phyloP scores from a whole-genome alignment of 2,329 filamentous ascomycete species.

The Pseudocercospora fuligena region DNA sequence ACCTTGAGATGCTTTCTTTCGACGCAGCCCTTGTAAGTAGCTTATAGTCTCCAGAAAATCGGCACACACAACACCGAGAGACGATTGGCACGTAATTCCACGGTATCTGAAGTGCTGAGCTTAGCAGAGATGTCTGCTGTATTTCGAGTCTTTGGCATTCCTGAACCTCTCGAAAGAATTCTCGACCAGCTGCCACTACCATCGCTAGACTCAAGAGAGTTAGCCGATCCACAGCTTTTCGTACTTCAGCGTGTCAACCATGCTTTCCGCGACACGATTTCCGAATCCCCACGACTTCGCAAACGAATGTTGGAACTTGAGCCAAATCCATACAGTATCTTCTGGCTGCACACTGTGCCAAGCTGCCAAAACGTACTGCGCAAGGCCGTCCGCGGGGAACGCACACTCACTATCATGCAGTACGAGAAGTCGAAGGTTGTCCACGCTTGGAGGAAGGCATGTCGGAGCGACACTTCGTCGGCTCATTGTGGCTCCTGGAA shows the following conservation, averaged over 20 bases:
- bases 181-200: background rate
- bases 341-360: background rate
- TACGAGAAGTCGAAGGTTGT: too few relatives aligned
- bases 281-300: background rate
- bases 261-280: background rate
- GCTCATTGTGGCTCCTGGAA: too few relatives aligned
- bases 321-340: background rate
- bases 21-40: too few relatives aligned
- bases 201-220: background rate
- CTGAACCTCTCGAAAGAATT: conserved; percentile 4
- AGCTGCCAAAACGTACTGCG: too few relatives aligned
- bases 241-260: conserved; percentile 5
- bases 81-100: too few relatives aligned
- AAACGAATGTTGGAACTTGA: background rate
- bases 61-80: too few relatives aligned
- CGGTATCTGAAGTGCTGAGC: background rate
- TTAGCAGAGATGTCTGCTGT: background rate
- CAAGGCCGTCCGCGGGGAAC: too few relatives aligned
- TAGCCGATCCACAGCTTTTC: background rate
- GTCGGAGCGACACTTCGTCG: too few relatives aligned
- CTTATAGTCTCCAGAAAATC: too few relatives aligned
- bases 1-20: too few relatives aligned
- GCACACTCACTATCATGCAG: too few relatives aligned
- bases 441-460: too few relatives aligned
- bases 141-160: background rate